phyloP scores from a whole-genome alignment of 192 early-diverging fungal species.

The Coemansia sp. region DNA sequence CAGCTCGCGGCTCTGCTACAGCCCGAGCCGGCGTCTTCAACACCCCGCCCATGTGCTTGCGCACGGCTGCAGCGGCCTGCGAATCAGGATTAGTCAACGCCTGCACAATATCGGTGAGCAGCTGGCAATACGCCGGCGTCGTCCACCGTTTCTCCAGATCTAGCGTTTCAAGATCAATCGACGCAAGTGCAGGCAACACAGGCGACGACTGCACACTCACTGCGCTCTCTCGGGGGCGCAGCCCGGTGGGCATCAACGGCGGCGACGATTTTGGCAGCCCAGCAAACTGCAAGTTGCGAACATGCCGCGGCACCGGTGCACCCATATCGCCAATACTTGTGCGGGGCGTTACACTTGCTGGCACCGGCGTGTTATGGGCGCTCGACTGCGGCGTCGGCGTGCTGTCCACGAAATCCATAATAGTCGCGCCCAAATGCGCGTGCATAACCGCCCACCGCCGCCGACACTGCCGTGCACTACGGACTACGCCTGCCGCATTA shows the following conservation, averaged over 20 bases:
- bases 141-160: constrained; percentile 27
- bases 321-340: neutral
- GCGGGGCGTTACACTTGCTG: neutral
- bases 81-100: constrained; percentile 41
- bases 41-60: neutral
- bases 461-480: constrained; percentile 39
- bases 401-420: constrained; percentile 52
- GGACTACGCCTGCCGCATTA: constrained; percentile 7
- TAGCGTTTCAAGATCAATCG: constrained; percentile 11
- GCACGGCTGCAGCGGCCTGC: constrained; percentile 37
- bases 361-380: constrained; percentile 26
- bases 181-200: neutral
- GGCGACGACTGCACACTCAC: neutral
- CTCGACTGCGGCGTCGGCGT: constrained; percentile 47
- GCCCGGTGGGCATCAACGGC: constrained; percentile 14
- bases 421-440: constrained; percentile 35
- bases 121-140: constrained; percentile 43
- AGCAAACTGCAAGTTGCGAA: constrained; percentile 31
- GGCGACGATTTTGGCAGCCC: constrained; percentile 45
- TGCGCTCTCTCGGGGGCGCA: neutral
- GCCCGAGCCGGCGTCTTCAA: neutral
- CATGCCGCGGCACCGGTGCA: constrained; percentile 11
- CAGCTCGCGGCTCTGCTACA: neutral
- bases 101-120: constrained; percentile 50
- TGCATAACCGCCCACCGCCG: constrained; percentile 52